Percentiles rank a stretch among this genome's conserved stretches.
phyloP scores from a whole-genome alignment of 2,329 filamentous ascomycete species.

The Cercospora janseana region DNA sequence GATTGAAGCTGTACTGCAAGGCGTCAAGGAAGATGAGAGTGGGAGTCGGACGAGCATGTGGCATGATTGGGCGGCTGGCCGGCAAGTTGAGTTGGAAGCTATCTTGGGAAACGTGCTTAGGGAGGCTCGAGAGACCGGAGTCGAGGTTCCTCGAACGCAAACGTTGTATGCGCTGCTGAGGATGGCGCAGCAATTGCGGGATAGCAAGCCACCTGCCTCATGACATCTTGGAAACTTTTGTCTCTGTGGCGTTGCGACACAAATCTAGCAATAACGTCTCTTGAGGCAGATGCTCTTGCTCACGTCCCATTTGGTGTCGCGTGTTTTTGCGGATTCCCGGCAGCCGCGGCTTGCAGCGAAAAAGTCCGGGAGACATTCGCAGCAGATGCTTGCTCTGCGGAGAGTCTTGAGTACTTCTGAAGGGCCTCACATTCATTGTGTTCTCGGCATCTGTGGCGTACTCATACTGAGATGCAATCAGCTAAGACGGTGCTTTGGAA shows the following conservation, averaged over 20 bases:
- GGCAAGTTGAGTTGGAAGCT: constrained; percentile 67
- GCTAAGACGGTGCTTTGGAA: not conserved
- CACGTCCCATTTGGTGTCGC: too few relatives aligned
- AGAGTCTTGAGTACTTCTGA: too few relatives aligned
- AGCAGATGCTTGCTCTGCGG: too few relatives aligned
- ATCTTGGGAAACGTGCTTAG: constrained; percentile 68
- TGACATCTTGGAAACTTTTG: too few relatives aligned
- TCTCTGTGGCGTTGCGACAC: too few relatives aligned
- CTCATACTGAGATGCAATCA: constrained; percentile 3
- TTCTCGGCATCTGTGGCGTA: not conserved
- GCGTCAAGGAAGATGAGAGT: constrained; percentile 59
- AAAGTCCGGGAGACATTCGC: too few relatives aligned
- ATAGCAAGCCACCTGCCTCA: not conserved
- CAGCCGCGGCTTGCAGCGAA: too few relatives aligned
- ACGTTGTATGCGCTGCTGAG: constrained; percentile 64
- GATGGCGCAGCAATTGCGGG: constrained; percentile 58
- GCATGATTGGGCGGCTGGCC: constrained; percentile 65
- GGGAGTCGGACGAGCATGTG: constrained; percentile 66
- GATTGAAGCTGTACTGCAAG: constrained; percentile 61
- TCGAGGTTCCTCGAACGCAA: constrained; percentile 65
- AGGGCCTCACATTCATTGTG: not conserved
- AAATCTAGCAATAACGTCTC: too few relatives aligned
- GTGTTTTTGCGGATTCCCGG: too few relatives aligned
- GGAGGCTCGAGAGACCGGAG: constrained; percentile 60
- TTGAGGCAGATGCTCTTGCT: too few relatives aligned